These are phyloP conservation scores for Cladophialophora chaetospira DNA, from an alignment of 2,329 filamentous ascomycete genomes.

Conservation along the genomic window DNA sequence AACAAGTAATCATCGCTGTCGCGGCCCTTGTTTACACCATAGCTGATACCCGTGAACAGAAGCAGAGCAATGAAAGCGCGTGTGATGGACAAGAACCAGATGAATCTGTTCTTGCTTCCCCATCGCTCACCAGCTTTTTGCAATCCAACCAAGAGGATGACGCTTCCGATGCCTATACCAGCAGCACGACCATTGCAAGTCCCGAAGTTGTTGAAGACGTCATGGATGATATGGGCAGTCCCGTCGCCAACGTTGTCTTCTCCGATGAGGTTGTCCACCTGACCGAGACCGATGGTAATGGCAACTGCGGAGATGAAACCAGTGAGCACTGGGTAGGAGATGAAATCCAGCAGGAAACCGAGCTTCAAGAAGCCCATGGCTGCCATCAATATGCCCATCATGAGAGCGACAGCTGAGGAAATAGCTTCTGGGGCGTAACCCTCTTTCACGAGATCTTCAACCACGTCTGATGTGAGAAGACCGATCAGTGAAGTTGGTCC, in stretches of 20 bases:
- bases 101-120: slow-evolving; percentile 58
- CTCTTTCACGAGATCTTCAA: slow-evolving; percentile 53
- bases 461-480: slow-evolving; percentile 63
- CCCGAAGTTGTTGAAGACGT: slow-evolving; percentile 59
- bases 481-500: slow-evolving; percentile 67
- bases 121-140: slow-evolving; percentile 61
- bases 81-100: slow-evolving; percentile 63
- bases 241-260: slow-evolving; percentile 53
- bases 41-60: slow-evolving; percentile 65
- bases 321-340: slow-evolving; percentile 64
- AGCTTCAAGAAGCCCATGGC: slow-evolving; percentile 63
- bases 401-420: slow-evolving; percentile 63
- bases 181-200: slow-evolving; percentile 61
- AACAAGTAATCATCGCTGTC: slow-evolving; percentile 54
- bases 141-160: slow-evolving; percentile 59
- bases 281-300: slow-evolving; percentile 66
- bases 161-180: slow-evolving; percentile 60
- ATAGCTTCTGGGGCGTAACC: slow-evolving; percentile 59
- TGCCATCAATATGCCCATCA: slow-evolving; percentile 64
- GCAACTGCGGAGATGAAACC: slow-evolving; percentile 69
- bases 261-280: slow-evolving; percentile 63
- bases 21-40: slow-evolving; percentile 59
- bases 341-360: slow-evolving; percentile 67
- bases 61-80: slow-evolving; percentile 63
- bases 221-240: slow-evolving; percentile 60